Evolutionary conservation across 305 asterid species (phyloP).

Genomic region (Ajuga reptans): DNA sequence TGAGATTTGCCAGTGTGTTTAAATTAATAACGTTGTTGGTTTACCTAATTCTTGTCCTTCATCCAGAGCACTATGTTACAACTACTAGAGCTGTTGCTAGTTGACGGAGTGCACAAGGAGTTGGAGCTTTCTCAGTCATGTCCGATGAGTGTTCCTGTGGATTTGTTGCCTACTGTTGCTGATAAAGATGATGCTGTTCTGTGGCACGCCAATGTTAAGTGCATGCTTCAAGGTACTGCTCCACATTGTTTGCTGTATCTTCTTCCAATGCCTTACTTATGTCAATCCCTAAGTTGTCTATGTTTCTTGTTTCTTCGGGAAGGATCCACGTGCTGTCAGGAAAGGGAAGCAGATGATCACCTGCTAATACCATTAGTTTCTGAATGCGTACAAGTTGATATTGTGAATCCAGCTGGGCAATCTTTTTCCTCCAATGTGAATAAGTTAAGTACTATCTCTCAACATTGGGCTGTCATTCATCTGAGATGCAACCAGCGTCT

Average conservation of each 20-base stretch:
- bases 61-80: conserved; percentile 58
- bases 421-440: conserved; percentile 39
- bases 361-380: conserved; percentile 55
- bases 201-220: conserved; percentile 52
- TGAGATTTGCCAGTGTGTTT: conserved; percentile 5
- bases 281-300: conserved; percentile 5
- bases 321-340: conserved; percentile 74
- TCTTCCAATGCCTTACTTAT: conserved; percentile 4
- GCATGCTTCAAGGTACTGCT: conserved; percentile 75
- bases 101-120: conserved; percentile 63
- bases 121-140: conserved; percentile 43
- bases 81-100: conserved; percentile 61
- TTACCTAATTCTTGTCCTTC: conserved; percentile 24
- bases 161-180: conserved; percentile 42
- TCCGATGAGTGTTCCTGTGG: conserved; percentile 35
- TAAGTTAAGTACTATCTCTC: conserved; percentile 43
- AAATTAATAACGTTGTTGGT: background rate
- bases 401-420: conserved; percentile 35
- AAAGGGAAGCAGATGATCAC: conserved; percentile 56
- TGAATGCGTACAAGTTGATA: conserved; percentile 51
- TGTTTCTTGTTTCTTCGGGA: conserved; percentile 18
- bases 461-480: conserved; percentile 86
- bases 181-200: conserved; percentile 39
- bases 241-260: conserved; percentile 1
- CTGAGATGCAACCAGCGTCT: conserved; percentile 66